Percentiles rank a stretch among this genome's conserved stretches.
These are phyloP conservation scores for Pterocarpus santalinus DNA, from an alignment of 306 rosid genomes.

Conservation along the genomic window DNA sequence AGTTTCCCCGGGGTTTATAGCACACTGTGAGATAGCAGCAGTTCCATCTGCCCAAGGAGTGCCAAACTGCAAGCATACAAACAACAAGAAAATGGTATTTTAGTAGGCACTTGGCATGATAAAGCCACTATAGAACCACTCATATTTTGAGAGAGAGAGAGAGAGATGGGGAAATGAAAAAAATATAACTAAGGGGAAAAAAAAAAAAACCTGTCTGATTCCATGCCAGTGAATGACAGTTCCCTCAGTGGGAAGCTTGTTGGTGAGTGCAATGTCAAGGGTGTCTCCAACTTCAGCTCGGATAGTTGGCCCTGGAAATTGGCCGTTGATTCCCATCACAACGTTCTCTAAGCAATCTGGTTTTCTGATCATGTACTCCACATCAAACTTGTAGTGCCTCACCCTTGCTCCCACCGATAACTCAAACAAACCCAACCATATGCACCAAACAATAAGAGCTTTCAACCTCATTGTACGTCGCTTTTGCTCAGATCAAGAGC, in stretches of 20 bases:
- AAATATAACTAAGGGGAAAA: too few species aligned
- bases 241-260: slow-evolving; percentile 63
- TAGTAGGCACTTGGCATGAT: too few species aligned
- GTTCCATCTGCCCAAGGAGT: slow-evolving; percentile 86
- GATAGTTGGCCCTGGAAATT: slow-evolving; percentile 76
- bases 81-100: not conserved
- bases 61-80: slow-evolving; percentile 47
- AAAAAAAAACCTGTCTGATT: slow-evolving; percentile 58
- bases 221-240: slow-evolving; percentile 85
- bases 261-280: slow-evolving; percentile 60
- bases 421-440: too few species aligned
- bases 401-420: not conserved
- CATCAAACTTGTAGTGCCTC: slow-evolving; percentile 60
- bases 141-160: not conserved
- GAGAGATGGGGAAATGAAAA: too few species aligned
- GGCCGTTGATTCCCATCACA: slow-evolving; percentile 74
- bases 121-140: too few species aligned
- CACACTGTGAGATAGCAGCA: slow-evolving; percentile 74
- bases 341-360: slow-evolving; percentile 58
- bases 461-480: too few species aligned
- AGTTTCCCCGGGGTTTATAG: slow-evolving; percentile 68
- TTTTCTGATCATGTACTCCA: slow-evolving; percentile 50
- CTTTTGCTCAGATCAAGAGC: too few species aligned
- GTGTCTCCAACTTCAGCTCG: slow-evolving; percentile 69
- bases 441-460: too few species aligned